Evolutionary conservation across 106 monocot species (phyloP), one percentile per base, ranked within the genome.

Genomic region (Dendrobium huoshanense): DNA sequence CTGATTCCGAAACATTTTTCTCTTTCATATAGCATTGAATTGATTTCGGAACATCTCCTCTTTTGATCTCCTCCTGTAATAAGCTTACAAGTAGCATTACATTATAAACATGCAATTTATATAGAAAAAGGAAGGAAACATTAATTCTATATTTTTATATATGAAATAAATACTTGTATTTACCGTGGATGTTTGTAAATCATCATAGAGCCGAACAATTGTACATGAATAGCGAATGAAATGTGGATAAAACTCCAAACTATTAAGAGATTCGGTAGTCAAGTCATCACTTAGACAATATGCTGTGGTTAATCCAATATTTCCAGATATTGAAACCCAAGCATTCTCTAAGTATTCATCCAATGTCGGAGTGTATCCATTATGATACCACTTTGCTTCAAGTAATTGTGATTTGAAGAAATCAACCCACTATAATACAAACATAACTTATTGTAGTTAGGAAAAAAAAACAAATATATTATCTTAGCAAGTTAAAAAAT

Each of bases 21-120:
- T 85, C 81, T 25, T 82, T 16, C 85, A 85, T 85, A 72, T 85
- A 82, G 29, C 85, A 85, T 27, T 81, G 81, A 11, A 85, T 85
- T 11, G 74, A 58, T 41, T 78, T 82, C 17, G 54, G 33, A 17
- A 79, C 64, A 41, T 84, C 84, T 5, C 79, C 79, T 25, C 75
- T 59, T 18, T 75, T 25, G 6, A 81, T 5, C 79, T 85, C 85
- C 0, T 19, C 75, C 82, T 82, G 16, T 54, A 29, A 59, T 17
- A 77, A n/a, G 58, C 2, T 75, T 29, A 5, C 29, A 67, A 33
- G 27, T 10, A 8, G 13, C 19, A 44, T n/a, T 20, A 15, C 24
- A 24, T 17, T 4, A 41, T 47, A 0, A n/a, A 75, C 47, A 41
- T 51, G 17, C 48, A 51, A 27, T 8, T 29, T 7, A 55, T 37